Percentiles rank a stretch among this genome's conserved stretches.
Conservation (phyloP, 495 filamentous ascomycete species). For the Tuber magnatum region DNA sequence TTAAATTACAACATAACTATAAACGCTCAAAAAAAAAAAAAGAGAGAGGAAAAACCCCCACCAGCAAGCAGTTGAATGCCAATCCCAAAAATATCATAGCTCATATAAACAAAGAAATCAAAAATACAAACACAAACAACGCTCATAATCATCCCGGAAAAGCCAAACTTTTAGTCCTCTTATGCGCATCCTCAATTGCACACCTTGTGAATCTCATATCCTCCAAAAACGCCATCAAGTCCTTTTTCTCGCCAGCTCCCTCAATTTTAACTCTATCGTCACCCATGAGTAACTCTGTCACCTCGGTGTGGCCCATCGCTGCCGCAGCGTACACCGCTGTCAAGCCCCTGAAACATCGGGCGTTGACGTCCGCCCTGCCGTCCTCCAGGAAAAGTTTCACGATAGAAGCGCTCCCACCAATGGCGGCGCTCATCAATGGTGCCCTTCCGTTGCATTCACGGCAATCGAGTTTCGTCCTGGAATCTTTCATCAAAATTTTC, state of each 20-base stretch:
- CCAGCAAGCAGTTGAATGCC: not conserved
- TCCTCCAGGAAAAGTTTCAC: not conserved
- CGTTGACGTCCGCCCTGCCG: not conserved
- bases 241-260: not conserved
- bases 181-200: not conserved
- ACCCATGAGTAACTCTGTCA: not conserved
- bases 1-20: not conserved
- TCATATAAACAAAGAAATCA: not conserved
- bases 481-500: not conserved
- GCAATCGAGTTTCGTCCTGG: not conserved
- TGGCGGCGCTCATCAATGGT: not conserved
- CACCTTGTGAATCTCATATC: not conserved
- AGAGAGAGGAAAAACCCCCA: not conserved
- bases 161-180: not conserved
- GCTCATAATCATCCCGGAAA: not conserved
- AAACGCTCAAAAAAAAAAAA: not conserved
- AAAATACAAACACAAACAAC: not conserved
- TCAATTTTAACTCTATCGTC: not conserved
- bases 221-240: not conserved
- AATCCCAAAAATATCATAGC: not conserved
- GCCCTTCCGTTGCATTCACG: not conserved
- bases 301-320: not conserved
- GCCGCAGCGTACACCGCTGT: not conserved
- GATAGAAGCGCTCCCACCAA: not conserved
- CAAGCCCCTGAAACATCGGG: not conserved